Conservation (phyloP, 176 grass and related monocot species). For the Juncus inflexus region DNA sequence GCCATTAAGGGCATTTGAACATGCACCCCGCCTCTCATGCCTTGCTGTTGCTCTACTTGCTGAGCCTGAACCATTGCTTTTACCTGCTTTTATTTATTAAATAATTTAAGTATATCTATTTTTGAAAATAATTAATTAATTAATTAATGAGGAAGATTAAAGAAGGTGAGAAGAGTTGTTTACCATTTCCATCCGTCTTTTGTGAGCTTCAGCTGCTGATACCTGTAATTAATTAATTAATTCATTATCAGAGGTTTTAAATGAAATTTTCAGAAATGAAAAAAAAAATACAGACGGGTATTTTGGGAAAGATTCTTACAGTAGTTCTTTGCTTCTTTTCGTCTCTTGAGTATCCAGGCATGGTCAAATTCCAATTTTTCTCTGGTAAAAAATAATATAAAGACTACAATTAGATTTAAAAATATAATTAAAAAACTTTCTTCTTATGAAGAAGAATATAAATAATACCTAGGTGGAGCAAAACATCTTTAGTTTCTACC, state of each 20-base stretch:
- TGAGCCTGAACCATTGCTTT: not conserved
- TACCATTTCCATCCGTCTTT: slow-evolving; percentile 31
- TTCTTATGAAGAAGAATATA: not conserved
- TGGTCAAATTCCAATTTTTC: slow-evolving; percentile 69
- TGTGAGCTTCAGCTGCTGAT: slow-evolving; percentile 14
- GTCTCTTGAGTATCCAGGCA: slow-evolving; percentile 90
- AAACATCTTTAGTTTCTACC: slow-evolving; percentile 79
- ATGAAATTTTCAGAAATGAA: no score
- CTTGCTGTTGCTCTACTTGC: slow-evolving; percentile 21
- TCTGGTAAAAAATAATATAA: slow-evolving; percentile 47
- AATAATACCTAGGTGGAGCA: slow-evolving; percentile 77
- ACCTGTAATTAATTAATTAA: slow-evolving; percentile 11
- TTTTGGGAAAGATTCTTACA: slow-evolving; percentile 46
- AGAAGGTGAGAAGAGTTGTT: slow-evolving; percentile 3
- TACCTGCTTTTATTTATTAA: no score
- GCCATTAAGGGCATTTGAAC: slow-evolving; percentile 16
- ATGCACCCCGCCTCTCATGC: not conserved
- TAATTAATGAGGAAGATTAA: not conserved
- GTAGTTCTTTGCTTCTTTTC: slow-evolving; percentile 68
- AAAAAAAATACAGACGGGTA: no score
- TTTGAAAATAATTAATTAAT: not conserved
- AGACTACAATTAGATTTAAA: slow-evolving; percentile 11
- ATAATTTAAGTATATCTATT: no score
- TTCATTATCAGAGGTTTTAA: no score
- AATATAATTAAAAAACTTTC: not conserved